Evolutionary conservation across 2,329 filamentous ascomycete species (phyloP), one percentile per base, ranked within the genome.

Genomic region (Delphinella strobiligena): DNA sequence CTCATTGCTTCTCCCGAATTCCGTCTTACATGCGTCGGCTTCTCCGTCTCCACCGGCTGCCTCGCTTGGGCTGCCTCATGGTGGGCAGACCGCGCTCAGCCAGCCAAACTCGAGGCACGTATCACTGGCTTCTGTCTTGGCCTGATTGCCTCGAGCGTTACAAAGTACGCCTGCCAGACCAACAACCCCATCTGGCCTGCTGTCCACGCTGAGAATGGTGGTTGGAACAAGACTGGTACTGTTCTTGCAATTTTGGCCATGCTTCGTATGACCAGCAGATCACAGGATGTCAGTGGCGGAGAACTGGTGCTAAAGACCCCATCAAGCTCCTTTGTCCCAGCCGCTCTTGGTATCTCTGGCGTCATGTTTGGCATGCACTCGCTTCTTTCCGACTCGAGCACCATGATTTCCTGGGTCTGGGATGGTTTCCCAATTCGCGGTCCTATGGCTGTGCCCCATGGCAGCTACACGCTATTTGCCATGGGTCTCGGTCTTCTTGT

Each of bases 401-500:
- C 91, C 39, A 96, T 98, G 87, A 95, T 96, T 42, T 72, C 88
- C 12, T 98, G 91, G 91, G 86, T 86, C 2, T 98, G 91, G 91
- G 87, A 95, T 51, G 91, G 91, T 5, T 98, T 83, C 53, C 91
- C 91, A 11, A 75, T 96, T 31, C 78, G 82, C 36, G 91, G 91
- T 5, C 91, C 91, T 2, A 75, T 91, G 36, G 77, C 87, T 45
- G 86, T 80, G 35, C 86, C 87, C n/a, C 87, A 96, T 53, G 91
- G 88, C 39, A 86, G 84, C 52, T 75, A 81, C 57, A 95, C 87
- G 2, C 75, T 95, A 38, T 72, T 83, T 39, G 80, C 80, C 43
- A 98, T 98, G 91, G 85, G 83, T 19, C 64, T 70, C 31, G 91
- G 91, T 40, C 67, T 94, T 15, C 58, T 86, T 11, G 66, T 82